A percentile compares a stretch with the other conserved stretches of the same genome.
phyloP scores from a whole-genome alignment of 371 early-diverging fungal genomes.

The Mortierella sp. region DNA sequence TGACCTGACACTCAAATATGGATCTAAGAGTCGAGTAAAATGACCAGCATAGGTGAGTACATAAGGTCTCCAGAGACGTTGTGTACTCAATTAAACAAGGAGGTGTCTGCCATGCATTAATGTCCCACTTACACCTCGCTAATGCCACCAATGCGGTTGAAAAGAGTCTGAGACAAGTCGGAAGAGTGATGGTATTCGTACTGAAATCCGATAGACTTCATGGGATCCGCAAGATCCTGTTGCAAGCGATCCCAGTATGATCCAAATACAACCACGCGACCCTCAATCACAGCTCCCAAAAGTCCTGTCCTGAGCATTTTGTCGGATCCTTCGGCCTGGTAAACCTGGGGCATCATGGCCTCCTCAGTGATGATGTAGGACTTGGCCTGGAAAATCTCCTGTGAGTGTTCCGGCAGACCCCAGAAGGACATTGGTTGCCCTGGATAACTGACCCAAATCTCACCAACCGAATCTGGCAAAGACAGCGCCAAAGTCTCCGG shows the following conservation, averaged over 20 bases:
- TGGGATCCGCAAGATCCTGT: constrained; percentile 63
- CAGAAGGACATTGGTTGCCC: constrained; percentile 84
- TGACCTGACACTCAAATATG: constrained; percentile 48
- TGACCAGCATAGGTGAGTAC: neutral
- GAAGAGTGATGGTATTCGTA: constrained; percentile 47
- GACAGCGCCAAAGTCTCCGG: constrained; percentile 83
- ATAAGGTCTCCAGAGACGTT: neutral
- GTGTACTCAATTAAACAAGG: neutral
- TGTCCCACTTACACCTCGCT: constrained; percentile 40
- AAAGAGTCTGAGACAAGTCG: constrained; percentile 33
- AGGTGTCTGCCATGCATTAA: neutral
- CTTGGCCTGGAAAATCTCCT: constrained; percentile 79
- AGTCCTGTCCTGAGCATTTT: constrained; percentile 82
- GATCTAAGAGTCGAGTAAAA: constrained; percentile 19
- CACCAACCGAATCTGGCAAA: constrained; percentile 82
- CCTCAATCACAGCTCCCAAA: constrained; percentile 82
- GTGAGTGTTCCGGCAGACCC: constrained; percentile 80
- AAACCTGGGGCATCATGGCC: constrained; percentile 40
- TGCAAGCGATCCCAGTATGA: constrained; percentile 81
- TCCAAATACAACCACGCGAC: constrained; percentile 80
- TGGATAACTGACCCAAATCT: constrained; percentile 87
- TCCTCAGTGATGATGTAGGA: constrained; percentile 67
- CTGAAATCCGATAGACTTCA: constrained; percentile 43
- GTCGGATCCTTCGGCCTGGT: constrained; percentile 32
- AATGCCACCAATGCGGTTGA: constrained; percentile 28